Evolutionary conservation across 2,329 filamentous ascomycete species (phyloP).

Genomic region (Pyrenochaeta sp.): DNA sequence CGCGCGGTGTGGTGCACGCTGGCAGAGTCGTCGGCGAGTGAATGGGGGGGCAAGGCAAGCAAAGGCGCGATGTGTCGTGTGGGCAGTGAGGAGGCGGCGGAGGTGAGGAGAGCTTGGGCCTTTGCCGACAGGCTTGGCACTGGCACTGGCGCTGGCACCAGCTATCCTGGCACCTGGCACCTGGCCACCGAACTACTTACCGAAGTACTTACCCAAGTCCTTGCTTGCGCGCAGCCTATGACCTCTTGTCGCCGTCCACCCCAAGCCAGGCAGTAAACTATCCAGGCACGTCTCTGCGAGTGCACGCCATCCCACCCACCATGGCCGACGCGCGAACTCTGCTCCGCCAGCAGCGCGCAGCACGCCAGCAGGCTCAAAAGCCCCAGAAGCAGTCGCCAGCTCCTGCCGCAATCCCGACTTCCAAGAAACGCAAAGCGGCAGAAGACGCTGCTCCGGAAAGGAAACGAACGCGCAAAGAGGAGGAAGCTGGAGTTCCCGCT

Average conservation of each 20-base stretch:
- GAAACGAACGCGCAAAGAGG: slow-evolving; percentile 44
- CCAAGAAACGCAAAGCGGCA: slow-evolving; percentile 47
- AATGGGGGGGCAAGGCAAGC: slow-evolving; percentile 19
- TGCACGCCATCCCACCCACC: neutral
- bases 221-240: too few relatives aligned
- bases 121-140: too few relatives aligned
- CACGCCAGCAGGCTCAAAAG: slow-evolving; percentile 42
- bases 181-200: slow-evolving; percentile 11
- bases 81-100: slow-evolving; percentile 29
- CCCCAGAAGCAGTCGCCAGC: slow-evolving; percentile 38
- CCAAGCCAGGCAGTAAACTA: too few relatives aligned
- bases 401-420: slow-evolving; percentile 36
- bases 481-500: slow-evolving; percentile 39
- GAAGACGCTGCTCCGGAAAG: slow-evolving; percentile 39
- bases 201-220: too few relatives aligned
- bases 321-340: slow-evolving; percentile 51
- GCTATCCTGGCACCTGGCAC: slow-evolving; percentile 14
- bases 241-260: too few relatives aligned
- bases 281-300: neutral
- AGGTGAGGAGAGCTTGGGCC: slow-evolving; percentile 39
- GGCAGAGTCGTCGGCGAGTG: slow-evolving; percentile 17
- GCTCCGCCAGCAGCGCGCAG: slow-evolving; percentile 49
- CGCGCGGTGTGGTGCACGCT: slow-evolving; percentile 13
- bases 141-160: slow-evolving; percentile 22
- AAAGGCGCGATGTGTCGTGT: slow-evolving; percentile 36